These are phyloP conservation scores for Nicotiana undulata DNA, from an alignment of 257 asterid species.

Conservation along the genomic window DNA sequence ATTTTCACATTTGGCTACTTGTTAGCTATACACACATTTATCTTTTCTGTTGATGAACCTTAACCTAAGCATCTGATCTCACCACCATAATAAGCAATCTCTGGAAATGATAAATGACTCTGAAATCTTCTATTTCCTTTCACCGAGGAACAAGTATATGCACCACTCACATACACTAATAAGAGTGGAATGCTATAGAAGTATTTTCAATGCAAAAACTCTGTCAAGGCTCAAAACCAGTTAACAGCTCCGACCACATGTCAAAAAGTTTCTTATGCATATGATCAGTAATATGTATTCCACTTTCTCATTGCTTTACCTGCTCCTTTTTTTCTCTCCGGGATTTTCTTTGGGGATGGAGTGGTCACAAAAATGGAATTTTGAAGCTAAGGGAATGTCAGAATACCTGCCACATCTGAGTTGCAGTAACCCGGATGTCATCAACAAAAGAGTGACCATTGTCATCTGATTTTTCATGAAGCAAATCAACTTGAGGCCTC, in stretches of 20 bases:
- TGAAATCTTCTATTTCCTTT: neutral
- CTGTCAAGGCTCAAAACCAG: neutral
- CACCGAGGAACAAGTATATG: neutral
- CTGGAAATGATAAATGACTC: neutral
- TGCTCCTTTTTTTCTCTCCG: neutral
- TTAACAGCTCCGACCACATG: neutral
- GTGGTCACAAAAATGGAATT: conserved; percentile 14
- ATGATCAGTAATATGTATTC: neutral
- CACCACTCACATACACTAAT: neutral
- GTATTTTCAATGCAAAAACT: neutral
- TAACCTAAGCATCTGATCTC: neutral
- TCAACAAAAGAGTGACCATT: conserved; percentile 26
- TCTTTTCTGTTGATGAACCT: neutral
- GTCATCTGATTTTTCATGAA: conserved; percentile 29
- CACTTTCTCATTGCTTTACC: conserved; percentile 3
- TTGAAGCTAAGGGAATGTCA: neutral
- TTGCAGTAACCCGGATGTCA: conserved; percentile 33
- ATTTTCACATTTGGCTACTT: neutral
- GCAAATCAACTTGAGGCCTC: conserved; percentile 13
- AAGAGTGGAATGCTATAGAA: neutral
- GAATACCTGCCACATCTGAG: conserved; percentile 45
- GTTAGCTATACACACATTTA: neutral
- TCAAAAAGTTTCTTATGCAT: neutral
- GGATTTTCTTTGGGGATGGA: neutral
- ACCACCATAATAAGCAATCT: neutral